Percentiles rank a stretch among this genome's conserved stretches.
phyloP scores from a whole-genome alignment of 805 yeast species.

The Saccharomycopsis sp. region DNA sequence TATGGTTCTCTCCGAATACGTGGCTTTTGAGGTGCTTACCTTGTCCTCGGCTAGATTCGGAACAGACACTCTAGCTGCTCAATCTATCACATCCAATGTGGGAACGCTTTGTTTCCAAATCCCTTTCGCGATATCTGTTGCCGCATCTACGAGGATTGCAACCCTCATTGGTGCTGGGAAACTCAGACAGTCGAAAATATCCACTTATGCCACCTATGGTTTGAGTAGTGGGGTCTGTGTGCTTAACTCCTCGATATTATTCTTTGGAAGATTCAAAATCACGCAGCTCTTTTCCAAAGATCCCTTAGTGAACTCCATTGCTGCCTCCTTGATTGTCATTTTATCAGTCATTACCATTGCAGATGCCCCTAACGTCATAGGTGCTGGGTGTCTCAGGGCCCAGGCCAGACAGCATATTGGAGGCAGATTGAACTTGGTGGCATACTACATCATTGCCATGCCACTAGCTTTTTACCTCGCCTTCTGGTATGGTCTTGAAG shows the following conservation, averaged over 20 bases:
- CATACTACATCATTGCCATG: conserved; percentile 59
- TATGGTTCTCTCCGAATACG: conserved; percentile 60
- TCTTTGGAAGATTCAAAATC: conserved; percentile 37
- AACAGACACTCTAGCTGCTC: conserved; percentile 54
- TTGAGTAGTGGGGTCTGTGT: conserved; percentile 30
- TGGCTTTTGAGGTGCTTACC: conserved; percentile 60
- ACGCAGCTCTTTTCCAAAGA: conserved; percentile 44
- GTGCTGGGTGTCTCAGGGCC: conserved; percentile 69
- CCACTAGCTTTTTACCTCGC: conserved; percentile 33
- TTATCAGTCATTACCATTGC: conserved; percentile 61
- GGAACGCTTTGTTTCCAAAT: conserved; percentile 49
- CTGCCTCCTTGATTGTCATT: conserved; percentile 41
- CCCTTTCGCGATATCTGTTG: conserved; percentile 58
- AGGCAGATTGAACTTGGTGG: conserved; percentile 48
- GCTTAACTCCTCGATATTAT: conserved; percentile 39
- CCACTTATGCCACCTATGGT: conserved; percentile 35
- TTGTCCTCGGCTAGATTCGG: conserved; percentile 56
- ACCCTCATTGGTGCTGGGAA: conserved; percentile 46
- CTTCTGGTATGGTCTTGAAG: background rate
- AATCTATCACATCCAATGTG: conserved; percentile 52
- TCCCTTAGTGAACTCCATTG: conserved; percentile 38
- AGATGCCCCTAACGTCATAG: conserved; percentile 42
- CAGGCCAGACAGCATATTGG: conserved; percentile 73
- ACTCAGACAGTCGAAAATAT: conserved; percentile 31
- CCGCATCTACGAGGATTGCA: conserved; percentile 57